Percentiles rank a stretch among this genome's conserved stretches.
These are phyloP conservation scores for Fusarium sp. DNA, from an alignment of 2,329 filamentous ascomycete genomes.

Conservation along the genomic window DNA sequence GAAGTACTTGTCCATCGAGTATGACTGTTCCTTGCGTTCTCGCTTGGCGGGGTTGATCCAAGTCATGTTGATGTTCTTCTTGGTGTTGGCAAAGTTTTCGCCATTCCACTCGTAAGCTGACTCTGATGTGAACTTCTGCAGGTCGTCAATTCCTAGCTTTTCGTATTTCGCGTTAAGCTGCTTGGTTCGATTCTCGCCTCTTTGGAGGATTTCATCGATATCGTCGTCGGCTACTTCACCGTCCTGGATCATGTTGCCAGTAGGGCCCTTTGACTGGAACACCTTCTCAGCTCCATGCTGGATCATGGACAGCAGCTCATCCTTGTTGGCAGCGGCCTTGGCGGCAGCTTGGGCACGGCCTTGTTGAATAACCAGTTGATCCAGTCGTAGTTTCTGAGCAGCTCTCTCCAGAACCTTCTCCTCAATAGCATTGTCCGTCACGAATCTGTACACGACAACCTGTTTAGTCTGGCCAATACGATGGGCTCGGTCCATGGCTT, in stretches of 20 bases:
- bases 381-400: slow-evolving; percentile 93
- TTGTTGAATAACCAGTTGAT: slow-evolving; percentile 98
- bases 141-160: slow-evolving; percentile 93
- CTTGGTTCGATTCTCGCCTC: slow-evolving; percentile 89
- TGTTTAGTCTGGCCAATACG: slow-evolving; percentile 99
- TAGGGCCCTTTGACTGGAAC: slow-evolving; percentile 78
- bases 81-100: slow-evolving; percentile 90
- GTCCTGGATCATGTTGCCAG: slow-evolving; percentile 68
- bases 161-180: slow-evolving; percentile 94
- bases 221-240: slow-evolving; percentile 83
- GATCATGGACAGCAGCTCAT: slow-evolving; percentile 97
- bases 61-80: slow-evolving; percentile 90
- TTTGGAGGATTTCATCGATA: slow-evolving; percentile 86
- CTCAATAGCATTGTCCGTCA: slow-evolving; percentile 97
- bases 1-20: slow-evolving; percentile 99
- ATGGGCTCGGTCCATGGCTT: slow-evolving; percentile 98
- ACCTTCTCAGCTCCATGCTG: slow-evolving; percentile 98
- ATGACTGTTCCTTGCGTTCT: slow-evolving; percentile 97
- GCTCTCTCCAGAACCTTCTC: slow-evolving; percentile 98
- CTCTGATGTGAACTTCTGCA: slow-evolving; percentile 97
- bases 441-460: slow-evolving; percentile 94
- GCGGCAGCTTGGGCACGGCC: slow-evolving; percentile 90
- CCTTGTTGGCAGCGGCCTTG: slow-evolving; percentile 93
- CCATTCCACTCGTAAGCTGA: slow-evolving; percentile 99
- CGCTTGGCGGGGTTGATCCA: slow-evolving; percentile 99